Conservation (phyloP, 305 asterid species). For the Lippia alba region DNA sequence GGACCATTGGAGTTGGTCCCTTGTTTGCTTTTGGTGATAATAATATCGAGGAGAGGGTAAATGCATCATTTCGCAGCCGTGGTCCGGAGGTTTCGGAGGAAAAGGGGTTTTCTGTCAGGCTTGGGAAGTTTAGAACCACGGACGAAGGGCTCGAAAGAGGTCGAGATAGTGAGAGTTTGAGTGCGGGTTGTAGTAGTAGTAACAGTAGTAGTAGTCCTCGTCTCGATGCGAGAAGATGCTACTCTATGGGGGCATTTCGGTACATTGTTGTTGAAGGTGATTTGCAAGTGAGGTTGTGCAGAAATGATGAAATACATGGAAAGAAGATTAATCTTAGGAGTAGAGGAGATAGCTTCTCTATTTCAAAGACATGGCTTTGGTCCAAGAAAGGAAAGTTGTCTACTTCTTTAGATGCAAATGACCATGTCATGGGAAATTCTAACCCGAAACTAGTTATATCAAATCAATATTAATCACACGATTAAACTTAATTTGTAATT, state of each 20-base stretch:
- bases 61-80: conserved; percentile 5
- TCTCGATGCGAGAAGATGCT: conserved; percentile 58
- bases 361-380: conserved; percentile 65
- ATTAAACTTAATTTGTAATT: too few species aligned
- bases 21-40: not conserved
- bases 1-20: conserved; percentile 28
- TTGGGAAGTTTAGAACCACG: conserved; percentile 43
- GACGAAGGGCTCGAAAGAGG: conserved; percentile 27
- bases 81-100: conserved; percentile 10
- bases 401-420: conserved; percentile 25
- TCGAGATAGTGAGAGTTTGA: not conserved
- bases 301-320: conserved; percentile 33
- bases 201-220: conserved; percentile 33
- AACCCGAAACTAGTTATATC: too few species aligned
- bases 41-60: conserved; percentile 20
- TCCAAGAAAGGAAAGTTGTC: conserved; percentile 44
- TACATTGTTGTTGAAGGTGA: conserved; percentile 43
- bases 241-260: conserved; percentile 54
- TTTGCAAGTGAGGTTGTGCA: conserved; percentile 40
- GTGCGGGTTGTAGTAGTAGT: too few species aligned
- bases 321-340: conserved; percentile 44
- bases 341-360: conserved; percentile 53
- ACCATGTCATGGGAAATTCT: not conserved
- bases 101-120: conserved; percentile 41
- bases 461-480: too few species aligned